Percentiles rank a stretch among this genome's conserved stretches.
phyloP scores from a whole-genome alignment of 352 stramenopile genomes.

The Pythium folliculosum region DNA sequence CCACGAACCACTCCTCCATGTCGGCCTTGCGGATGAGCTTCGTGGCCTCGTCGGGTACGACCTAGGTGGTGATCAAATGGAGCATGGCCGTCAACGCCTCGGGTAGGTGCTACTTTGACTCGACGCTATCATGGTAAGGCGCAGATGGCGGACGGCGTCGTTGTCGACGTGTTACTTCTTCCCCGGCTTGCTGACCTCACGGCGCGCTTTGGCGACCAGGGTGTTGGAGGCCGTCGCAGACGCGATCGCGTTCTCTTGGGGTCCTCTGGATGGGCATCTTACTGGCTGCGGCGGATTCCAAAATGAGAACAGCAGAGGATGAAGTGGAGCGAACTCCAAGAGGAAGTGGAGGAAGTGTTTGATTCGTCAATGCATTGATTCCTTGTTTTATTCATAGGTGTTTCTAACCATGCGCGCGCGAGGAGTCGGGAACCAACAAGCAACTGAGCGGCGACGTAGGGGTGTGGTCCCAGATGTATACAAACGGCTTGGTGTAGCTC shows the following conservation, averaged over 20 bases:
- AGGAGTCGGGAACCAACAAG: too few relatives aligned
- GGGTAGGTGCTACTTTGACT: not conserved
- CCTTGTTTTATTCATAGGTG: too few relatives aligned
- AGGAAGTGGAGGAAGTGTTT: not conserved
- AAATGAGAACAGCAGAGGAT: not conserved
- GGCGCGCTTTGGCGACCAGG: not conserved
- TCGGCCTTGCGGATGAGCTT: not conserved
- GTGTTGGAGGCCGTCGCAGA: not conserved
- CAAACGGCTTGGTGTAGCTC: too few relatives aligned
- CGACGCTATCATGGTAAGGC: constrained; percentile 1
- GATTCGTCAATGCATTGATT: not conserved
- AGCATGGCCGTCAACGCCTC: not conserved
- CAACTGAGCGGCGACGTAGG: too few relatives aligned
- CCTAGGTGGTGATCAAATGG: not conserved
- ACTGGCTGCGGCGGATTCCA: not conserved
- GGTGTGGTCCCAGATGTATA: too few relatives aligned
- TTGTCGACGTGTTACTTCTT: not conserved
- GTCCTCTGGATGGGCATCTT: constrained; percentile 8
- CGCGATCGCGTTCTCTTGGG: not conserved
- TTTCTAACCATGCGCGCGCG: too few relatives aligned
- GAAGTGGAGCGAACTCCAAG: too few relatives aligned
- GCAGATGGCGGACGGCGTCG: not conserved
- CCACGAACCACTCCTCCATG: constrained; percentile 5
- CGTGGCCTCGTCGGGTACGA: not conserved
- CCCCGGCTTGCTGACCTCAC: not conserved